Conservation (phyloP, 306 rosid species). For the Vicia sativa region DNA sequence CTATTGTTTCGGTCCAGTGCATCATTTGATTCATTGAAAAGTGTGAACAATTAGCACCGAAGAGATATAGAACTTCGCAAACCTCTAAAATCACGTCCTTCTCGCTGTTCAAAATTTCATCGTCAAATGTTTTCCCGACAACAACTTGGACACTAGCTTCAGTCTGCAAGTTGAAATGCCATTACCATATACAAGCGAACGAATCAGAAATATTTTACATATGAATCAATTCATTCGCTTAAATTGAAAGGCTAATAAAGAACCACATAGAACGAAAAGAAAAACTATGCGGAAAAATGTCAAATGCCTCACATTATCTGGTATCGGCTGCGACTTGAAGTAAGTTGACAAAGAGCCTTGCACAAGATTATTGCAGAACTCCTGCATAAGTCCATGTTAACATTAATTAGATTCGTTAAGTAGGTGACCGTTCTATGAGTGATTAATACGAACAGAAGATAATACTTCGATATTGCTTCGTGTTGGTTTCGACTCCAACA, state of each 20-base stretch:
- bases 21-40: constrained; percentile 8
- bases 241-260: constrained; percentile 4
- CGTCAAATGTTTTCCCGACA: constrained; percentile 82
- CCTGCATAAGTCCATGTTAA: constrained; percentile 56
- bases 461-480: constrained; percentile 73
- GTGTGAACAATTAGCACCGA: constrained; percentile 12
- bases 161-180: constrained; percentile 55
- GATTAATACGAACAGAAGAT: constrained; percentile 27
- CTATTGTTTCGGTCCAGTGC: constrained; percentile 11
- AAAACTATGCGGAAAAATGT: constrained; percentile 11
- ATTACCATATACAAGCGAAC: constrained; percentile 1
- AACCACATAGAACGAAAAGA: background rate
- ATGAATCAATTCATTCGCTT: constrained; percentile 10
- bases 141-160: constrained; percentile 59
- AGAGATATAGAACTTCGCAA: constrained; percentile 35
- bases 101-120: constrained; percentile 61
- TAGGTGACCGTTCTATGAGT: constrained; percentile 12
- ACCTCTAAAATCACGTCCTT: constrained; percentile 89
- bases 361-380: constrained; percentile 66
- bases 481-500: constrained; percentile 70
- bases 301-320: constrained; percentile 69
- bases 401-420: constrained; percentile 30
- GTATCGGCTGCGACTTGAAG: constrained; percentile 88
- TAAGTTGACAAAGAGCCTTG: constrained; percentile 66
- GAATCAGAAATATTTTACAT: constrained; percentile 16